phyloP scores from a whole-genome alignment of 2,329 filamentous ascomycete genomes.

The Ceratocystis huliohia region DNA sequence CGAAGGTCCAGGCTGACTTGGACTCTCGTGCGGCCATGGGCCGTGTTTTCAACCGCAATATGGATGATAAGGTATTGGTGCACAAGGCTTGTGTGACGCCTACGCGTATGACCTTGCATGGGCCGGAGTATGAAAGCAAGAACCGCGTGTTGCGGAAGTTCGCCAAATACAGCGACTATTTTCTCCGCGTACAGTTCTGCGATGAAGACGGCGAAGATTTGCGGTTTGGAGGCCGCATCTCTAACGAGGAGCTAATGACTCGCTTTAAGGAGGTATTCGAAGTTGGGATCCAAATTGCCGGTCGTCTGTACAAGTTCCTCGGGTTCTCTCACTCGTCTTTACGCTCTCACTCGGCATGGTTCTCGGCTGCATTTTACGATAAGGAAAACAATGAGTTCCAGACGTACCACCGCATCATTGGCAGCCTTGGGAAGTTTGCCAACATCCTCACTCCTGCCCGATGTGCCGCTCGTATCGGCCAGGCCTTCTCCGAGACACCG shows the following conservation, averaged over 20 bases:
- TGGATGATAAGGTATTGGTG: conserved; percentile 17
- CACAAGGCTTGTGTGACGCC: conserved; percentile 43
- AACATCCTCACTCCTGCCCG: conserved; percentile 41
- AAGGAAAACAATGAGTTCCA: conserved; percentile 26
- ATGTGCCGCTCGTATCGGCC: conserved; percentile 47
- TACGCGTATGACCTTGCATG: conserved; percentile 42
- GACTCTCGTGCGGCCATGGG: conserved; percentile 22
- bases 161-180: conserved; percentile 44
- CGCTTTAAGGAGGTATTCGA: conserved; percentile 50
- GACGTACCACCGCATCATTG: conserved; percentile 34
- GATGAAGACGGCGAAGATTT: conserved; percentile 61
- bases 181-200: conserved; percentile 57
- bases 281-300: conserved; percentile 50
- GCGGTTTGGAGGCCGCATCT: conserved; percentile 32
- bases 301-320: conserved; percentile 51
- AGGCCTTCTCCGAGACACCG: conserved; percentile 64
- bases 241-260: conserved; percentile 37
- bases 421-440: conserved; percentile 38
- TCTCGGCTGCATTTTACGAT: conserved; percentile 37
- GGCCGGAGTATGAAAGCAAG: conserved; percentile 52
- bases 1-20: conserved; percentile 32
- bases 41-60: conserved; percentile 21
- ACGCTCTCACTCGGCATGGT: conserved; percentile 58
- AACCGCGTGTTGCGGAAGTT: conserved; percentile 62
- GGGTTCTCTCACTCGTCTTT: conserved; percentile 73